These are phyloP conservation scores for Hansenula lynferdii DNA, from an alignment of 1,139 yeast genomes.

Conservation along the genomic window DNA sequence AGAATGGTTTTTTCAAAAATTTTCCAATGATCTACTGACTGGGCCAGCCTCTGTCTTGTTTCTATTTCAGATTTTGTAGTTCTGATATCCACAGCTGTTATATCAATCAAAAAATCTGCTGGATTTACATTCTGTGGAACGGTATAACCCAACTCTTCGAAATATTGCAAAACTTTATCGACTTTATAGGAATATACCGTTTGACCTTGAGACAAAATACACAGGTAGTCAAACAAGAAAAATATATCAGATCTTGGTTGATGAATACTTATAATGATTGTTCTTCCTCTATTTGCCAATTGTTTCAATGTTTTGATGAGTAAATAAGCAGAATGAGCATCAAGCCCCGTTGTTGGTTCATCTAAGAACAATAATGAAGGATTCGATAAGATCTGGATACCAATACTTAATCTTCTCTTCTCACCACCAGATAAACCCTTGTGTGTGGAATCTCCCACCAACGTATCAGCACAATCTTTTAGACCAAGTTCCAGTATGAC, in stretches of 20 bases:
- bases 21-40: constrained; percentile 50
- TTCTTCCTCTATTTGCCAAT: constrained; percentile 58
- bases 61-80: constrained; percentile 35
- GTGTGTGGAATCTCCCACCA: constrained; percentile 65
- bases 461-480: constrained; percentile 71
- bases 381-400: constrained; percentile 68
- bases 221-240: constrained; percentile 59
- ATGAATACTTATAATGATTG: constrained; percentile 73
- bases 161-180: constrained; percentile 43
- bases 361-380: constrained; percentile 78
- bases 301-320: constrained; percentile 59
- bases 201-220: constrained; percentile 65
- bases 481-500: constrained; percentile 61
- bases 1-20: constrained; percentile 7
- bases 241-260: constrained; percentile 82
- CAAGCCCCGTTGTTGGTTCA: constrained; percentile 89
- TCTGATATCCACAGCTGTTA: constrained; percentile 64
- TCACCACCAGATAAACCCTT: constrained; percentile 90
- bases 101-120: constrained; percentile 63
- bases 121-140: constrained; percentile 48
- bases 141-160: constrained; percentile 39
- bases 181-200: constrained; percentile 57
- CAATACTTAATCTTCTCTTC: constrained; percentile 71
- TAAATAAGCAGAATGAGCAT: constrained; percentile 69
- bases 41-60: constrained; percentile 40